Percentiles rank a stretch among this genome's conserved stretches.
These are phyloP conservation scores for Fennellomyces sp. DNA, from an alignment of 371 early-diverging fungal genomes.

Conservation along the genomic window DNA sequence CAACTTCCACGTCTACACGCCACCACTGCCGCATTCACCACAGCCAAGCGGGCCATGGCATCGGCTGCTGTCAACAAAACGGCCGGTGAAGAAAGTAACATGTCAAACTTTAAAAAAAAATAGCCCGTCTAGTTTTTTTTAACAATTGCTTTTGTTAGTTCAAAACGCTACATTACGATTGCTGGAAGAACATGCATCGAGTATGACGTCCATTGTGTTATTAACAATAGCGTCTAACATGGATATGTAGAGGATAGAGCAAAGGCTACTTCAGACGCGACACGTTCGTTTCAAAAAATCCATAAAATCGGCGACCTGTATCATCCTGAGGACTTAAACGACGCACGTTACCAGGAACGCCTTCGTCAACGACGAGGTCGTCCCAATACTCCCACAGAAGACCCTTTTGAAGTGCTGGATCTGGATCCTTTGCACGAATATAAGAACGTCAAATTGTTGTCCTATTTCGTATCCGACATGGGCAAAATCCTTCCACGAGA, in stretches of 20 bases:
- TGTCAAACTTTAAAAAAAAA: too few species aligned
- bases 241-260: constrained; percentile 30
- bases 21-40: neutral
- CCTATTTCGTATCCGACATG: constrained; percentile 78
- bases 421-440: constrained; percentile 77
- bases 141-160: neutral
- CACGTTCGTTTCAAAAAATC: constrained; percentile 43
- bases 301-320: constrained; percentile 50
- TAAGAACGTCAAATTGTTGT: constrained; percentile 73
- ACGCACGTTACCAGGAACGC: constrained; percentile 42
- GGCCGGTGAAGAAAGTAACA: constrained; percentile 1
- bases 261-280: constrained; percentile 24
- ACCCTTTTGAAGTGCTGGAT: constrained; percentile 68
- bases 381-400: constrained; percentile 36
- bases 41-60: neutral
- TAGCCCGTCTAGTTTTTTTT: too few species aligned
- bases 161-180: constrained; percentile 3
- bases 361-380: constrained; percentile 40
- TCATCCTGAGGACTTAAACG: constrained; percentile 57
- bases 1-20: neutral
- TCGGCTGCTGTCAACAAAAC: neutral
- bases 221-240: too few species aligned
- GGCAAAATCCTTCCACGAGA: constrained; percentile 80
- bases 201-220: neutral
- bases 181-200: neutral